phyloP scores from a whole-genome alignment of 306 rosid species.

The Quercus glauca region DNA sequence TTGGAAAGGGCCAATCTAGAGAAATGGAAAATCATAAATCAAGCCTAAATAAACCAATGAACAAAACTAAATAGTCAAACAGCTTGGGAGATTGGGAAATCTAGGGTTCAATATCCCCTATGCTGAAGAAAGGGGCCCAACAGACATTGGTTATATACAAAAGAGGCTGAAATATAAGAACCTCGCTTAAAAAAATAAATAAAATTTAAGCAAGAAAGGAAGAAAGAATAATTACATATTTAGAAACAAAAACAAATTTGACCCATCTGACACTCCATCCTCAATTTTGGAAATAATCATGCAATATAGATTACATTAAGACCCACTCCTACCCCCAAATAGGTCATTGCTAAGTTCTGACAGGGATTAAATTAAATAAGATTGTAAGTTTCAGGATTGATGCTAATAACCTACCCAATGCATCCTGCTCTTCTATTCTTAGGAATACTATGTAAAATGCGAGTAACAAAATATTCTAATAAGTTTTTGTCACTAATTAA shows the following conservation, averaged over 20 bases:
- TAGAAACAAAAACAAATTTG: too few relatives aligned
- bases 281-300: too few relatives aligned
- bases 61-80: not conserved
- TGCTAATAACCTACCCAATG: not conserved
- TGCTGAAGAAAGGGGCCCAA: too few relatives aligned
- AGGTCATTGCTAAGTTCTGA: not conserved
- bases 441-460: not conserved
- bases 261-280: too few relatives aligned
- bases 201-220: not conserved
- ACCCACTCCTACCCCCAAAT: not conserved
- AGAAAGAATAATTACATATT: not conserved
- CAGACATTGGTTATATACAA: not conserved
- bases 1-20: constrained; percentile 50
- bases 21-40: not conserved
- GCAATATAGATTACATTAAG: not conserved
- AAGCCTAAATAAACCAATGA: not conserved
- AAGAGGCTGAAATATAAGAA: not conserved
- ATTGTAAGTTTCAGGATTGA: not conserved
- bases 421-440: not conserved
- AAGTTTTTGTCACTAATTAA: not conserved
- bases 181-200: not conserved
- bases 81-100: not conserved
- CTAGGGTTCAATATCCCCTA: too few relatives aligned
- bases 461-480: not conserved
- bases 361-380: not conserved